Base-by-base conservation (phyloP, 305 asterid genomes). In the Solanum hybrid region DNA sequence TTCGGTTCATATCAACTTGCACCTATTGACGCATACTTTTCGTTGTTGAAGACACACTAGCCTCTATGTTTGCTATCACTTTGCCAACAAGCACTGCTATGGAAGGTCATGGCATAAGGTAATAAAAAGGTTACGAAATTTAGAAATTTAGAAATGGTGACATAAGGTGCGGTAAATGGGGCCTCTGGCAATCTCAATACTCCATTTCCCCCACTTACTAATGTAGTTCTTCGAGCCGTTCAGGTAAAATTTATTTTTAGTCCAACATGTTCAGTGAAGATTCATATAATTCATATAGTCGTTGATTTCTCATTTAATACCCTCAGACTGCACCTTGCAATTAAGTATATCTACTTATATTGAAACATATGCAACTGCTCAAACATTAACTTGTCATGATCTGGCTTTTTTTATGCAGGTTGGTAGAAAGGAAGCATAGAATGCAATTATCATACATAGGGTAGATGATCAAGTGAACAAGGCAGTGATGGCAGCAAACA, bases 21-120 rank as follows among this genome's bases (percentile, higher is more conserved):
- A 42, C 20, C 20, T 42, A 6, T 14, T 42, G 60, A 13, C 17
- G 60, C 4, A 17, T 60, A 22, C 24, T 60, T 60, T 60, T 22
- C 4, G 22, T 22, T 22, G 24, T 10, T 60, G 5, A 7, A 60
- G 71, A 60, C 10, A 60, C 24, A 17, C 5, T 60, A 7, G 26
- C 71, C 10, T 60, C 71, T 60, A 17, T 60, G 71, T 60, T 6
- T 17, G 71, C 71, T 95, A 97, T 91, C 96, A 94, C 89, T 96
- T 97, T 24, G 96, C 95, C n/a, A 95, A 94, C 56, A 95, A 98
- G 81, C 99, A 96, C 46, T 93, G 92, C 87, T 96, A 97, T 12
- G 98, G 96, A 93, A 98, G 99, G 35, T 96, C 99, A 3, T 97
- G 99, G 98, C 99, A 97, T 29, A 99, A 89, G 98, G 99, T 1